phyloP scores from a whole-genome alignment of 495 filamentous ascomycete species.

The Penicillium egyptiacum region DNA sequence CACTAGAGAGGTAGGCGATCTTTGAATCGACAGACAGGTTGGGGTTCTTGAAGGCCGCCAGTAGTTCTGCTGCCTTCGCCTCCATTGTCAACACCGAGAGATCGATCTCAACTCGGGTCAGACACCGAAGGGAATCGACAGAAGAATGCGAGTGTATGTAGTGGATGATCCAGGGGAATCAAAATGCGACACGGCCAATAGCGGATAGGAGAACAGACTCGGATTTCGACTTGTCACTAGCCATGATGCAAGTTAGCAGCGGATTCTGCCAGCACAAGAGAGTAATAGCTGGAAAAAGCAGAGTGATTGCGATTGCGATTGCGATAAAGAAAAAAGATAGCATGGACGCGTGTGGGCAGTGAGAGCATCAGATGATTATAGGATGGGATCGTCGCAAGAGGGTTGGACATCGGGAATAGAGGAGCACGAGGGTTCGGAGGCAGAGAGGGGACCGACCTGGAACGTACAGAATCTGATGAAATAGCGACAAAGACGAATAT shows the following conservation, averaged over 20 bases:
- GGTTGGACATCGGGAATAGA: too few relatives aligned
- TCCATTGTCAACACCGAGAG: constrained; percentile 37
- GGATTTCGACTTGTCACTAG: constrained; percentile 1
- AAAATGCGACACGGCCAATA: neutral
- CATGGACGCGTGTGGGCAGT: neutral
- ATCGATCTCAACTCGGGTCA: constrained; percentile 16
- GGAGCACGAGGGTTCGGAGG: neutral
- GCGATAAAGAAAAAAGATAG: neutral
- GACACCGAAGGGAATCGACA: constrained; percentile 20
- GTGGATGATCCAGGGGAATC: constrained; percentile 9
- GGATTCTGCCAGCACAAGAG: neutral
- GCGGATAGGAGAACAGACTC: constrained; percentile 2
- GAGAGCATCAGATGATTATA: neutral
- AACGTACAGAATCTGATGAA: neutral
- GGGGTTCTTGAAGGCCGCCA: constrained; percentile 62
- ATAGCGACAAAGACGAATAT: neutral
- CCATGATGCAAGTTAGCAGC: neutral
- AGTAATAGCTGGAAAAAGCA: neutral
- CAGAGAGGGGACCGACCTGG: neutral
- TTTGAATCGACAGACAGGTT: constrained; percentile 70
- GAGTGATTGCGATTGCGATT: constrained; percentile 1
- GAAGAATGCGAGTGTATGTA: constrained; percentile 9
- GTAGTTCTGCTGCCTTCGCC: constrained; percentile 54
- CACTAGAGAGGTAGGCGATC: constrained; percentile 63
- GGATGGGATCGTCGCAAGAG: neutral